Evolutionary conservation across 2,329 filamentous ascomycete species (phyloP).

Genomic region (Hypoxylon sp.): DNA sequence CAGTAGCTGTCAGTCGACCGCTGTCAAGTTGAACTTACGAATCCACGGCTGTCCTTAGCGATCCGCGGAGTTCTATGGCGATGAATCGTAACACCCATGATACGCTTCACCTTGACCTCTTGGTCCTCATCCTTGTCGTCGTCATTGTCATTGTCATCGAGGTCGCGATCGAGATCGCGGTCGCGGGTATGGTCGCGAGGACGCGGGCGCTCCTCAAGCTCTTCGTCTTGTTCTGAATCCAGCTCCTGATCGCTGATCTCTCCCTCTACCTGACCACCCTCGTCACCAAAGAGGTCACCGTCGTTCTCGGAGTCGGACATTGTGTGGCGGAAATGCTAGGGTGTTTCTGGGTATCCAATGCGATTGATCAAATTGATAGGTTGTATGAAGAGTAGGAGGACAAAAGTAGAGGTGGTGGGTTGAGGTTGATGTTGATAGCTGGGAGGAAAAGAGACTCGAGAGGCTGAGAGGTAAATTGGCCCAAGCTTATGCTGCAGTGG

Average conservation of each 20-base stretch:
- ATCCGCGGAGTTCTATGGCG: conserved; percentile 74
- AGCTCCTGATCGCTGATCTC: conserved; percentile 69
- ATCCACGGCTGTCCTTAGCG: conserved; percentile 72
- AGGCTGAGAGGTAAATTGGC: not conserved
- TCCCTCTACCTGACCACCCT: conserved; percentile 65
- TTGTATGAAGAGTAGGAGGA: conserved; percentile 3
- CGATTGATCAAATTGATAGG: not conserved
- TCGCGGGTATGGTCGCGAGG: conserved; percentile 40
- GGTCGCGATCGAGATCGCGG: no score
- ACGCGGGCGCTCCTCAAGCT: conserved; percentile 34
- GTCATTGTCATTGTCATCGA: conserved; percentile 56
- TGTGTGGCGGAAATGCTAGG: conserved; percentile 12
- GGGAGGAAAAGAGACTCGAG: no score
- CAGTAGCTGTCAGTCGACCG: not conserved
- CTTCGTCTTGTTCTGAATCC: conserved; percentile 59
- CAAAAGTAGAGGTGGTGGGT: not conserved
- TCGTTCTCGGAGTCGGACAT: conserved; percentile 68
- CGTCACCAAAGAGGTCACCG: conserved; percentile 70
- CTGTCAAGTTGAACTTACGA: conserved; percentile 56
- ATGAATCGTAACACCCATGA: conserved; percentile 70
- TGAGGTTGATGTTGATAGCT: not conserved
- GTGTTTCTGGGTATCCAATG: no score
- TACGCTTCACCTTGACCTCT: conserved; percentile 61
- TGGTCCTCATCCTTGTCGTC: conserved; percentile 52
- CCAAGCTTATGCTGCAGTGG: not conserved